Evolutionary conservation across 2,329 filamentous ascomycete genomes (phyloP), one percentile per base, ranked within the genome.

Genomic region (Exophiala calicioides): DNA sequence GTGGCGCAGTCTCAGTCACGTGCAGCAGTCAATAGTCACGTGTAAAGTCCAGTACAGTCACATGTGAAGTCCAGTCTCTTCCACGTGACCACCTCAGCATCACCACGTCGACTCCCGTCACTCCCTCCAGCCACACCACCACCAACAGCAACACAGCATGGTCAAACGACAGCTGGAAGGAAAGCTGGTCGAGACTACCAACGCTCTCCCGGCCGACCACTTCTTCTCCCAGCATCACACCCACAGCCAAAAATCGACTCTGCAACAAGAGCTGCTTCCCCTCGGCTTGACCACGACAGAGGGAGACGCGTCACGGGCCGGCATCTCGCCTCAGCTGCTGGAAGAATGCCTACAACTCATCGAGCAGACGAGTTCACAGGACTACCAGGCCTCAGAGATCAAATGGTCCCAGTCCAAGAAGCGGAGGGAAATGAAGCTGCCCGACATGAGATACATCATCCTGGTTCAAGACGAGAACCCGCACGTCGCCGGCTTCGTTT

Each of bases 371-470:
- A 81, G 78, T n/a, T 62, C 67, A 8, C 58, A 65, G 4, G 73
- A 75, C 45, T 84, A 84, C 63, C 65, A 68, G 13, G 59, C 62
- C 3, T 81, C 78, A 3, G 68, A 65, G 20, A 63, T 66, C 1
- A 78, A 79, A 40, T 84, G 81, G 81, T 72, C 77, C 4, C 66
- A 70, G 0, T 56, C 59, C 2, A 70, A 72, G 26, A 84, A 84
- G 64, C 62, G 63, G 21, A 67, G 67, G 26, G 81, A 84, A 65
- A 83, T 84, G 80, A 63, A 63, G 27, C 65, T 82, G 19, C 65
- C 67, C 0, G 75, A 80, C 45, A 81, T 84, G 79, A 70, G 75
- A 33, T 84, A 80, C 58, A 58, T 84, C 4, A 62, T 83, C 24
- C 56, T 79, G 19, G 29, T 35, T n/a, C 36, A 38, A 16, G 23